Evolutionary conservation across 2,329 filamentous ascomycete genomes (phyloP), one percentile per base, ranked within the genome.

Genomic region (Colletotrichum sp.): DNA sequence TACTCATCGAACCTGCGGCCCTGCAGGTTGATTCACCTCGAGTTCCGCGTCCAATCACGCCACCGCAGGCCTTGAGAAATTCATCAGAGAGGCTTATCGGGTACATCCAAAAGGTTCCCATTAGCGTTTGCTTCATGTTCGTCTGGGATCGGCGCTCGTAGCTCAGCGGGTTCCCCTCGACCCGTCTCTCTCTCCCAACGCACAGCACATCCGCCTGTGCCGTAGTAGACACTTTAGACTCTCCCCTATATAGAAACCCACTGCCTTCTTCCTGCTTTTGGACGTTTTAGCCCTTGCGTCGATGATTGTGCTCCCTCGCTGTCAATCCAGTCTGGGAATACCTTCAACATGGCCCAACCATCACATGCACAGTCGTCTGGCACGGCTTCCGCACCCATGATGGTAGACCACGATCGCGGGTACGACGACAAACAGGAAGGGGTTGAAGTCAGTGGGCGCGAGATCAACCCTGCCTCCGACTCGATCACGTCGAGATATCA

Each of bases 351-450:
- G 85, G 79, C 80, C 75, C 77, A 79, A 65, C 78, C 78, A 73
- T 79, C 80, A 49, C 79, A 78, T 70, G 80, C 81, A 73, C 81
- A 79, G 79, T 77, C 83, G 82, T 84, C 84, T 77, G 81, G 82
- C 66, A 84, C 82, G 82, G 60, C 72, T 71, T 67, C 57, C 24
- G 62, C 34, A 55, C 76, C 78, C 70, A 75, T 78, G 44, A 76
- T 79, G 72, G 79, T 77, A 59, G 81, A 82, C 44, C 75, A 80
- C 77, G 80, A 81, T 77, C 76, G 57, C 70, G 79, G 80, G 77
- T 77, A 72, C 76, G 80, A 78, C 70, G 76, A 80, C 68, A 81
- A 82, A 75, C 78, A 82, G 76, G 79, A 77, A 21, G 81, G 78
- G 52, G 78, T 79, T 75, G 81, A 84, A 71, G 82, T 79, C 72